Base-by-base conservation (phyloP, 2,329 filamentous ascomycete genomes). In the Torrubiellomyces zombiae region DNA sequence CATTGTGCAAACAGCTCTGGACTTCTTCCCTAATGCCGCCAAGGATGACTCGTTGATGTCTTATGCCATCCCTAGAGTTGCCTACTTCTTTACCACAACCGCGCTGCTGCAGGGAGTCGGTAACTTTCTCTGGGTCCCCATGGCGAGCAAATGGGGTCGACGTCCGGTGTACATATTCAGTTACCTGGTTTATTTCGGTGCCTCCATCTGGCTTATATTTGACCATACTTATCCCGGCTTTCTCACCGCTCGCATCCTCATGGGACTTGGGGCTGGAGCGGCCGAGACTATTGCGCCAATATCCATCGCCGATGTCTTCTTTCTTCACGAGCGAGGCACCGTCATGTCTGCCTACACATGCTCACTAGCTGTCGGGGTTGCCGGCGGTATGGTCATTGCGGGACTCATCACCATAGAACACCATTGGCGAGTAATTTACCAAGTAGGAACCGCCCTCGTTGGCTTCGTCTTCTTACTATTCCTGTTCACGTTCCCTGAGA, bases 401-500 rank as follows among this genome's bases (percentile, higher is more conserved):
- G 57, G 60, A 1, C 37, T 64, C 5, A 62, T 67, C 31, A 57
- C 58, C 9, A 60, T 62, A 29, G 32, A 53, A 20, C 45, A 60
- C 30, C 27, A 42, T 16, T 67, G 63, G 62, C 45, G 60, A 14
- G 49, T 51, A 18, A 65, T 67, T 25, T 67, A 67, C 35, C 53
- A 60, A 34, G 51, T 66, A 7, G 55, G 56, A 5, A 41, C 55
- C 3, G 62, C 53, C n/a, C 38, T 69, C 9, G 50, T 69, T 22
- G 63, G 58, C 9, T 32, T 49, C 7, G 45, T 58, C 14, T 54
- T 61, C 2, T 25, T 67, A 1, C 33, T 67, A 3, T 51, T 59
- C 6, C 43, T 63, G 35, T 56, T 70, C 28, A 60, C 59, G 5
- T 60, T 70, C 25, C 64, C 65, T 0, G 65, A 69, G 38, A 69